These are phyloP conservation scores for Dryadomyces quercus-mongolicae DNA, from an alignment of 2,329 filamentous ascomycete species.

Conservation along the genomic window DNA sequence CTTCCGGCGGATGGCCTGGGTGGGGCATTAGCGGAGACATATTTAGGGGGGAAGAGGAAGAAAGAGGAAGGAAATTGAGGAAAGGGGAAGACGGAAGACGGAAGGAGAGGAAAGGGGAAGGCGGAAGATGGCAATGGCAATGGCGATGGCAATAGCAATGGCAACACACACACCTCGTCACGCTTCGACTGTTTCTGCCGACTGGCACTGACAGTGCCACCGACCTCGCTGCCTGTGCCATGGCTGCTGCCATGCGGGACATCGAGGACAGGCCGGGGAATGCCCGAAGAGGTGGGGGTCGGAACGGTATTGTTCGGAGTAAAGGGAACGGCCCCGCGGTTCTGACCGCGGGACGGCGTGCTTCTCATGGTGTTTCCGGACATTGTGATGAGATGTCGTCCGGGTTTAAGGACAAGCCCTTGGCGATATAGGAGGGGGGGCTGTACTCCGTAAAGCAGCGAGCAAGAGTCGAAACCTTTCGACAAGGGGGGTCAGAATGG, in stretches of 20 bases:
- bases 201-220: slow-evolving; percentile 70
- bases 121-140: too few relatives aligned
- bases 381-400: slow-evolving; percentile 24
- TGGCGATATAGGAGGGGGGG: too few relatives aligned
- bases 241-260: slow-evolving; percentile 21
- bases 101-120: neutral
- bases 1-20: slow-evolving; percentile 86
- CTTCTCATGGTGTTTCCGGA: slow-evolving; percentile 54
- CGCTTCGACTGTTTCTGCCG: slow-evolving; percentile 93
- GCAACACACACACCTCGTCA: slow-evolving; percentile 85
- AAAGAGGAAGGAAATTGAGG: neutral
- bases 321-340: slow-evolving; percentile 50
- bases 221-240: slow-evolving; percentile 36
- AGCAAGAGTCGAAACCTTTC: neutral
- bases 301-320: slow-evolving; percentile 41
- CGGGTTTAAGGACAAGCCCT: neutral
- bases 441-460: too few relatives aligned
- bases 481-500: neutral
- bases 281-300: slow-evolving; percentile 35
- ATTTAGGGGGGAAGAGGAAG: slow-evolving; percentile 1
- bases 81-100: neutral
- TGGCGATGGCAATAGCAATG: too few relatives aligned
- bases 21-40: slow-evolving; percentile 18
- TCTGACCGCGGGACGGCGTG: slow-evolving; percentile 49
- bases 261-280: slow-evolving; percentile 62